phyloP scores from a whole-genome alignment of 2,329 filamentous ascomycete genomes.

The Ophiostoma australiae region DNA sequence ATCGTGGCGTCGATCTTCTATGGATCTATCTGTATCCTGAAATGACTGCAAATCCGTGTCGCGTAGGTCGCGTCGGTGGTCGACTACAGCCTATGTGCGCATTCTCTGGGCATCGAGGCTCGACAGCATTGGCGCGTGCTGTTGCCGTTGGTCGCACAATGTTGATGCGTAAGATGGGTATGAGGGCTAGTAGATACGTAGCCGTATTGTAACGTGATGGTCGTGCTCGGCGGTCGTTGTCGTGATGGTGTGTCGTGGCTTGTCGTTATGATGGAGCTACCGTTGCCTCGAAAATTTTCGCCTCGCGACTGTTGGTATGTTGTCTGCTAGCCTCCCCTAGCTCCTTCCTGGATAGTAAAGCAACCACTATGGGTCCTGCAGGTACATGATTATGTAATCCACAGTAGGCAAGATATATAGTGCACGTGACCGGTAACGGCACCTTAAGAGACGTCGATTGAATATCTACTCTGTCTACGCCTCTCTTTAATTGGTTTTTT shows the following conservation, averaged over 20 bases:
- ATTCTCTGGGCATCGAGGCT: slow-evolving; percentile 22
- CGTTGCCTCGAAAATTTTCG: slow-evolving; percentile 22
- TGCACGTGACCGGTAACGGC: neutral
- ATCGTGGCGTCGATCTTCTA: neutral
- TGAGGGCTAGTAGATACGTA: neutral
- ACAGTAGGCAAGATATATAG: neutral
- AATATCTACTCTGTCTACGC: neutral
- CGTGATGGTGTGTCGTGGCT: slow-evolving; percentile 2
- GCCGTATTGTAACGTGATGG: neutral
- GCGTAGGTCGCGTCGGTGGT: slow-evolving; percentile 10
- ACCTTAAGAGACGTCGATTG: neutral
- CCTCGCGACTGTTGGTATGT: slow-evolving; percentile 16
- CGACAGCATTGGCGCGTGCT: slow-evolving; percentile 22
- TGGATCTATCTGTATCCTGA: too few relatives aligned
- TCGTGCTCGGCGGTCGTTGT: neutral
- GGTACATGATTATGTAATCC: neutral
- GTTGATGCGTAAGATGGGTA: neutral
- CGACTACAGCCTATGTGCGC: slow-evolving; percentile 19
- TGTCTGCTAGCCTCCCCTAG: slow-evolving; percentile 9
- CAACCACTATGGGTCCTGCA: neutral
- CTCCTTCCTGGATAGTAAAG: neutral
- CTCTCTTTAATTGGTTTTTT: neutral
- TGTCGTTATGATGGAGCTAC: slow-evolving; percentile 6
- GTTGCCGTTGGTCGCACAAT: slow-evolving; percentile 5
- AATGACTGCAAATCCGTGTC: neutral